Base-by-base conservation (phyloP, 768 basidiomycete genomes). In the Phaeotremella fagi region DNA sequence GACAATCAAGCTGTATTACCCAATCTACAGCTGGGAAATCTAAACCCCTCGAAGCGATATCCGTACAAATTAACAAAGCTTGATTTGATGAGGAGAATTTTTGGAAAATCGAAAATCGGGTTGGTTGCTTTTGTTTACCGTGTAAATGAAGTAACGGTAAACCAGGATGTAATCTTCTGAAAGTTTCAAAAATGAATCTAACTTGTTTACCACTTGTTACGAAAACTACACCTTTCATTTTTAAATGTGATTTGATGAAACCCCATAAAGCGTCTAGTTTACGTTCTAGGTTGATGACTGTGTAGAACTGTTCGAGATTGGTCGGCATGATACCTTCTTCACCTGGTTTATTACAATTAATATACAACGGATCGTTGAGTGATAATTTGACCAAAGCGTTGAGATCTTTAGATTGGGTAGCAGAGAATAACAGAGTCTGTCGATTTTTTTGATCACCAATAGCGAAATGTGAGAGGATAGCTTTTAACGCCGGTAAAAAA, bases 21-120 rank as follows among this genome's bases (percentile, higher is more conserved):
- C 94, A 98, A 73, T 95, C 89, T 20, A 99, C 85, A 0, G 87
- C 81, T 3, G 95, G 94, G 75, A 99, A 99, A 75, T 99, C 94
- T 52, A 98, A 79, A 1, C 94, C 94, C 53, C 94, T 84, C 3
- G 94, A 90, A 29, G 94, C 94, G 55, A 99, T 86, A 70, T 99
- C 94, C 11, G 94, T 99, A 16, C 92, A 91, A 64, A 99, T 85
- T 20, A 98, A 79, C 4, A 94, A 82, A 1, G 90, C 85, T 61
- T 91, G 84, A 61, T 85, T 83, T 41, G 85, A 84, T 2, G 82
- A 77, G 2, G 86, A 86, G 77, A 95, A 99, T 37, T 84, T 85
- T 64, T 82, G 81, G 72, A 89, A 97, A 77, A 87, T 86, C 44
- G 81, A 78, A 49, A 97, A 76, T 43, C 94, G 82, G 29, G 88